Evolutionary conservation across 306 rosid genomes (phyloP), one percentile per base, ranked within the genome.

Genomic region (Acmispon strigosus): DNA sequence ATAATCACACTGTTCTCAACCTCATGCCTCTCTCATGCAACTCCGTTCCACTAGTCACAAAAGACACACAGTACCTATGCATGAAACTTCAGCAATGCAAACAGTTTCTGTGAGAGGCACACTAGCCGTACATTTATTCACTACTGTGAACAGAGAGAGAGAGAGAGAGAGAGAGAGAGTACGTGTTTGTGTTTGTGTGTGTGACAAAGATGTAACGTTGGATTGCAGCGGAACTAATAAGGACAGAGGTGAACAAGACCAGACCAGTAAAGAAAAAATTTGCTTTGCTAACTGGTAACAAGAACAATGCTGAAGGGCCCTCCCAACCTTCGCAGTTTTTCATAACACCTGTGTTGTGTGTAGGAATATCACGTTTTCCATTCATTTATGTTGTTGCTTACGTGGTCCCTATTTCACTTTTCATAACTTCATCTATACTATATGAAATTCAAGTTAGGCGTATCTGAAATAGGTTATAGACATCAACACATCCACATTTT

Each of bases 41-140:
- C 62, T 48, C 71, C 57, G 62, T 74, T 58, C 79, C 64, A 36
- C 80, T 76, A 80, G 76, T 85, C 85, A 79, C 62, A 85, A 84
- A 79, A 78, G 87, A 79, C 81, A 73, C 78, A 76, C 76, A 67
- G 80, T 69, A 67, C 75, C 72, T 32, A 32, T 86, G 92, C 84
- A 81, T 83, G 86, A 89, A 85, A 83, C 86, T 89, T 79, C 90
- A 86, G 87, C 85, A 86, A 82, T 84, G 87, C 85, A 86, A 82
- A 81, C 85, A 79, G 79, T 65, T 32, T 79, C 63, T 81, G 78
- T 66, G 77, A 54, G 73, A 84, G 80, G 43, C 84, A 74, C 84
- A 72, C 82, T 39, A 37, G 83, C 78, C 82, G 85, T 86, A 84
- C 96, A 78, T 71, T 73, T 63, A 88, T 69, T 79, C 78, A 27